Base-by-base conservation (phyloP, 2,329 filamentous ascomycete genomes). In the Pseudogymnoascus destructans region DNA sequence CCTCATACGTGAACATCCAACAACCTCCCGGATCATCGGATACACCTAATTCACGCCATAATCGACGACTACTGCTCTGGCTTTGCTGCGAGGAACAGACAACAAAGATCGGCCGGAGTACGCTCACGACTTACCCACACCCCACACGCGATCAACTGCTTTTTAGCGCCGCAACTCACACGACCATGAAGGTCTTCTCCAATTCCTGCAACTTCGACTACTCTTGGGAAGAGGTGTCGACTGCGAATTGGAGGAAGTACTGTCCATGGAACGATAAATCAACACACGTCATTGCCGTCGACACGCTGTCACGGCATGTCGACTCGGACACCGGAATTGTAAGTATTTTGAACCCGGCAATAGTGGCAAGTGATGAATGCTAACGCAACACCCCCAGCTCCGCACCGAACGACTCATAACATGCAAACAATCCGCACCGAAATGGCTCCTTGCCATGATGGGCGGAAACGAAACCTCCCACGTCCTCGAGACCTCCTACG, bases 241-340 rank as follows among this genome's bases (percentile, higher is more conserved):
- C 89, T 11, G 90, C 88, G 70, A 98, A 98, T 79, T 98, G 93
- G 93, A 86, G 85, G 66, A 98, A 98, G 73, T 98, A 98, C 75
- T 95, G 89, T 68, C 92, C 92, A 17, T 97, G 93, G 92, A 98
- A 98, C 77, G 87, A 96, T 72, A 93, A 95, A 75, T 91, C 88
- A n/a, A 89, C 90, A 38, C 93, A 98, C 73, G 93, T 98, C 64
- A 84, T 95, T 64, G 91, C 89, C 64, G 93, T 97, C 68, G 93
- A 98, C 75, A 97, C 92, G 11, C 74, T 98, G 66, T 86, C 84
- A 57, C 87, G 93, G 63, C 71, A 71, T 8, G 75, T 88, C 36
- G 83, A 87, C 67, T 72, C 80, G 5, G 66, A 69, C 10, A 86
- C 84, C 38, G 82, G 84, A 67, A 86, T 89, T 66, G 81, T 85